Conservation (phyloP, 768 basidiomycete species). For the Dioszegia crocea region DNA sequence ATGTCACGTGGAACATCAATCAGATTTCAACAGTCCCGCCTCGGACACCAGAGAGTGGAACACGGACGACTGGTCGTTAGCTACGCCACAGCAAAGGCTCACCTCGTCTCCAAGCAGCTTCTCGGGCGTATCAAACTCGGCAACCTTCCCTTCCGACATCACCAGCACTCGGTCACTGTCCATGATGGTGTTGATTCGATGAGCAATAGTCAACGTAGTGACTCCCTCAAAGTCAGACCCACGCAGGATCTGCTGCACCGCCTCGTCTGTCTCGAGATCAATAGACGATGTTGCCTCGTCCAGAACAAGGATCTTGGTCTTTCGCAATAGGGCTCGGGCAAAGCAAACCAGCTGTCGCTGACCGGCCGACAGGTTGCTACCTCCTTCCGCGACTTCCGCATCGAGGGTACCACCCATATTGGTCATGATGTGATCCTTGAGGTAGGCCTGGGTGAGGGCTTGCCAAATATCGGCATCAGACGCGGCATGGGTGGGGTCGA, state of each 20-base stretch:
- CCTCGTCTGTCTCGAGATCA: conserved; percentile 81
- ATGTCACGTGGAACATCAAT: background rate
- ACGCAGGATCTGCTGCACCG: conserved; percentile 80
- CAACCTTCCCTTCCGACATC: conserved; percentile 71
- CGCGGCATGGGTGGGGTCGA: conserved; percentile 75
- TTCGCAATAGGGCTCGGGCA: conserved; percentile 73
- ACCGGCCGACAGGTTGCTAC: conserved; percentile 65
- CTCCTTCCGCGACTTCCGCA: conserved; percentile 43
- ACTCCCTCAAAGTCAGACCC: conserved; percentile 71
- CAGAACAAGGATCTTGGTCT: conserved; percentile 83
- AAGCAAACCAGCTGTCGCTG: conserved; percentile 87
- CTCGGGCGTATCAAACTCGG: conserved; percentile 74
- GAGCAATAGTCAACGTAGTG: conserved; percentile 66
- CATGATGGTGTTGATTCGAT: conserved; percentile 57
- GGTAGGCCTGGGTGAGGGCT: conserved; percentile 64
- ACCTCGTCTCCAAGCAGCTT: conserved; percentile 58
- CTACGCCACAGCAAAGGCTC: background rate
- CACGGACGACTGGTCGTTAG: conserved; percentile 14
- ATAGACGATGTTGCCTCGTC: conserved; percentile 90
- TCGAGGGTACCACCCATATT: conserved; percentile 46
- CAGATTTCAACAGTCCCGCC: conserved; percentile 28
- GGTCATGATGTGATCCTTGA: conserved; percentile 50
- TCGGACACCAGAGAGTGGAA: conserved; percentile 39
- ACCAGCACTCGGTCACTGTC: conserved; percentile 79
- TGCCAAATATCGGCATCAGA: conserved; percentile 80